Evolutionary conservation across 208 protist genomes (phyloP).

Genomic region (Leptomonas pyrrhocoris): DNA sequence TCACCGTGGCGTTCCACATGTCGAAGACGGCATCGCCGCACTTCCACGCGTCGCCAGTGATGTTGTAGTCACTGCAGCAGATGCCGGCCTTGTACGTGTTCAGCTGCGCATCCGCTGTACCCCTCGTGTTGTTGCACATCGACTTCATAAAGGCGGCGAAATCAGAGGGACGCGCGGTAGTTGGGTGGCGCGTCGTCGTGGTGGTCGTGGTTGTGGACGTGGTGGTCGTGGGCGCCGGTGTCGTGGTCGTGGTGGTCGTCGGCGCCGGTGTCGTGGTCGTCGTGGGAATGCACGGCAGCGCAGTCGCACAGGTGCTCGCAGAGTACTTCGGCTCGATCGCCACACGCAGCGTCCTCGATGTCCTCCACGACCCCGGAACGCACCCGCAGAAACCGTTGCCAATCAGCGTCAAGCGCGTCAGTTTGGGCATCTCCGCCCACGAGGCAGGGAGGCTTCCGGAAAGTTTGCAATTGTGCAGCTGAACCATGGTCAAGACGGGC

Average conservation of each 20-base stretch:
- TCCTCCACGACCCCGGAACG: neutral
- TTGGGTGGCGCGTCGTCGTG: neutral
- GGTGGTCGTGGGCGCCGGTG: neutral
- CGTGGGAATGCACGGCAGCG: neutral
- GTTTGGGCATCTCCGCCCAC: neutral
- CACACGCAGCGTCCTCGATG: neutral
- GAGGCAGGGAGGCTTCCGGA: neutral
- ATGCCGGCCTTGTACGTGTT: neutral
- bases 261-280: neutral
- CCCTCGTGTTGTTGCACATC: constrained; percentile 1
- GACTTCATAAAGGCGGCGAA: constrained; percentile 1
- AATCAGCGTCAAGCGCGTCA: neutral
- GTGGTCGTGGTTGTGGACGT: neutral
- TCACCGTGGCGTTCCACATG: constrained; percentile 1
- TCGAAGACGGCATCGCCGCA: neutral
- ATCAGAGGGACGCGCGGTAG: neutral
- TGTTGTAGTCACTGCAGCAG: constrained; percentile 7
- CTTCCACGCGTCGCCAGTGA: neutral
- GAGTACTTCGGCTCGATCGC: constrained; percentile 5
- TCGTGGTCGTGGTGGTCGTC: neutral
- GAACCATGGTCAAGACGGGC: neutral
- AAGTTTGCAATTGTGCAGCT: neutral
- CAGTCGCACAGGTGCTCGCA: constrained; percentile 2
- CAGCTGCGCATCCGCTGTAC: neutral
- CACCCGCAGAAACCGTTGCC: constrained; percentile 1